Base-by-base conservation (phyloP, 169 alveolate species). In the Plasmodium vinckei region DNA sequence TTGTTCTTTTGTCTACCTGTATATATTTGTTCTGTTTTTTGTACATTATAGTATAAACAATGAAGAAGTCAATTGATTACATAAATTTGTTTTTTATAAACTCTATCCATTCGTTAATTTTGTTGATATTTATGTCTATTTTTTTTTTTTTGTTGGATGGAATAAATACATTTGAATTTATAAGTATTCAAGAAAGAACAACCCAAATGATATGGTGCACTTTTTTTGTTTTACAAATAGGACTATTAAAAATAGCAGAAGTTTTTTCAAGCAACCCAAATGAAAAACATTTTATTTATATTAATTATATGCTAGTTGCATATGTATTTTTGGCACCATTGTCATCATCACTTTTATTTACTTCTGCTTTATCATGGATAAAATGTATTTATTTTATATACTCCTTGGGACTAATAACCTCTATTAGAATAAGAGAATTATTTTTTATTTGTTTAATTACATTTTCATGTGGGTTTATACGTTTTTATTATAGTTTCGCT, bases 301-400 rank as follows among this genome's bases (percentile, higher is more conserved):
- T 65, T 27, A 82, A 82, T 82, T 82, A 68, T 68, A 33, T 82
- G 15, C 69, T 82, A 49, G 46, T 82, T 82, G 39, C 69, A 82
- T 82, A 56, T 47, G 49, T 53, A 9, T 12, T 82, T 69, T 54
- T 82, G 61, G 39, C 69, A 27, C 90, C 90, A 4, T 61, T 82
- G 53, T 68, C 53, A 17, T 65, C 90, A 42, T 15, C 72, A 23
- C 86, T 82, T 27, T 82, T 82, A 51, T 47, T 82, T 49, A 68
- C 84, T 3, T 82, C 90, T 25, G 67, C 90, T 7, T 68, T 82
- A 61, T 82, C 90, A 44, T 82, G 90, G 90, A 57, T 72, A 47
- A 82, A 82, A 61, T 17, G 33, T 53, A 39, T 82, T 65, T 82
- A 68, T 25, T 82, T 82, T 33, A 57, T 70, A 9, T 68, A 70